Evolutionary conservation across 192 early-diverging fungal genomes (phyloP), one percentile per base, ranked within the genome.

Genomic region (Backusella tarrabulga): DNA sequence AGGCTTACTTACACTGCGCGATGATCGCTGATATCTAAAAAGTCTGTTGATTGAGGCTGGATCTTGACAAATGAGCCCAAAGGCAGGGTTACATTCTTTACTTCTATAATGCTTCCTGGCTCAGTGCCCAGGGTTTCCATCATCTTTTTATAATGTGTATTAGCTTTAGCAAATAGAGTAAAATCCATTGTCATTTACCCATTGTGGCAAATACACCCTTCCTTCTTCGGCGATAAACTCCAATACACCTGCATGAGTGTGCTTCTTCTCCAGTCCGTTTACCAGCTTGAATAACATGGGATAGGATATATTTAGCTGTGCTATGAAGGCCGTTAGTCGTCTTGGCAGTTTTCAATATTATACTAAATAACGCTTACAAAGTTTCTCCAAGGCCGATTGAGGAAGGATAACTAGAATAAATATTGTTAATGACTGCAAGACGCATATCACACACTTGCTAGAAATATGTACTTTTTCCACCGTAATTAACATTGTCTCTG

Each of bases 201-300:
- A 99, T 52, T 95, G 93, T 68, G 98, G 98, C 54, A 99, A 79
- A 80, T 98, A 99, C 9, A 91, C 93, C 9, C 95, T 85, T 36
- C 98, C 98, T 86, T 99, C 97, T 81, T 98, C 97, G 12, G 98
- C 97, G 41, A 94, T 96, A 79, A 99, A 99, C 86, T 99, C 97
- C 9, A 99, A 90, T 9, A 99, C 98, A 76, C 98, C 98, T 34
- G 97, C 95, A 75, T 99, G 97, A 19, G 97, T 92, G 56, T 88
- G 83, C 71, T 77, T 86, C 1, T 83, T 81, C 23, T 85, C 75
- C 6, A 81, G 76, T 63, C 86, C 86, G 80, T 92, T 95, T 12
- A 88, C 87, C 46, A 99, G 85, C 74, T 92, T 87, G 81, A 99
- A 98, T 23, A 97, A 84, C 92, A 98, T 93, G 29, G 98, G 98